phyloP scores from a whole-genome alignment of 257 asterid genomes.

The Cynanchum wilfordii region DNA sequence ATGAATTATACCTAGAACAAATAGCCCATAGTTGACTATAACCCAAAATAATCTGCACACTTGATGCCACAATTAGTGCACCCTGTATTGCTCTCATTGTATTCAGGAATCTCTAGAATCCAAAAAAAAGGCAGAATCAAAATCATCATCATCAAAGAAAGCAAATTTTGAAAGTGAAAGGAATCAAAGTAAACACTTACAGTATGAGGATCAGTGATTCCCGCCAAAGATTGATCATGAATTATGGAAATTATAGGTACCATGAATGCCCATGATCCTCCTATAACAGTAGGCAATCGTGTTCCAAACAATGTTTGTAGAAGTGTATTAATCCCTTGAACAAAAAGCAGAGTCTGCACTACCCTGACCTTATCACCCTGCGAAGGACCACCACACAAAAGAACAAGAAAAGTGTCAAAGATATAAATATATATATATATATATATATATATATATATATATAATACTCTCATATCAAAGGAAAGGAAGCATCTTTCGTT shows the following conservation, averaged over 20 bases:
- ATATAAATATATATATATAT: neutral
- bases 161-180: neutral
- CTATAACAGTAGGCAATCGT: constrained; percentile 82
- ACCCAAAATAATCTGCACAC: constrained; percentile 92
- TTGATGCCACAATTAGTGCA: constrained; percentile 87
- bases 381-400: constrained; percentile 7
- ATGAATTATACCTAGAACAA: constrained; percentile 63
- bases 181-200: constrained; percentile 30
- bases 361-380: constrained; percentile 93
- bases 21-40: constrained; percentile 98
- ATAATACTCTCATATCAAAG: neutral
- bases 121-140: constrained; percentile 14
- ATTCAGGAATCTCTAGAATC: constrained; percentile 61
- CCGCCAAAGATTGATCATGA: constrained; percentile 66
- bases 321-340: constrained; percentile 79
- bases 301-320: constrained; percentile 92
- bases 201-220: constrained; percentile 65
- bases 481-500: neutral
- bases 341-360: constrained; percentile 84
- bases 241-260: constrained; percentile 86
- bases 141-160: neutral
- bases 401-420: neutral
- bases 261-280: constrained; percentile 98
- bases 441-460: too few relatives aligned
- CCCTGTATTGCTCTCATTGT: constrained; percentile 95